Percentiles rank a stretch among this genome's conserved stretches.
These are phyloP conservation scores for Lycium barbarum DNA, from an alignment of 257 asterid genomes.

Conservation along the genomic window DNA sequence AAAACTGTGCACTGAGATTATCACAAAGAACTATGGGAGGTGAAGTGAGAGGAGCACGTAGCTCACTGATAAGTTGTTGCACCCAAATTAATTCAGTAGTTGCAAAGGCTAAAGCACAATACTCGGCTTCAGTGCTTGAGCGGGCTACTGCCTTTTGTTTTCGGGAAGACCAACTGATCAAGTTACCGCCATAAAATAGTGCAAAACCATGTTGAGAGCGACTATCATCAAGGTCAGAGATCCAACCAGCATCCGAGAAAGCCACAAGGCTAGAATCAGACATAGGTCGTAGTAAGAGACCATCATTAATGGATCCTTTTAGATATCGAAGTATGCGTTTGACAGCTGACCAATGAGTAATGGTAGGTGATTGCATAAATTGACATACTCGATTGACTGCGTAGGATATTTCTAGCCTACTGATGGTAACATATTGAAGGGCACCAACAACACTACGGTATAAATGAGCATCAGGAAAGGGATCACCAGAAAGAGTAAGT, in stretches of 20 bases:
- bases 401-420: background rate
- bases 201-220: background rate
- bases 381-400: background rate
- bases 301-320: background rate
- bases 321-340: background rate
- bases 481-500: background rate
- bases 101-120: background rate
- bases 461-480: background rate
- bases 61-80: background rate
- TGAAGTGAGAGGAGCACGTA: background rate
- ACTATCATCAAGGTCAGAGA: background rate
- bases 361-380: background rate
- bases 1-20: background rate
- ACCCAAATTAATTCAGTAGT: background rate
- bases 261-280: background rate
- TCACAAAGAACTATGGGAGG: conserved; percentile 1
- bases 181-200: background rate
- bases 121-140: background rate
- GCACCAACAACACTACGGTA: background rate
- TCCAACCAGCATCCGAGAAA: background rate
- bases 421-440: background rate
- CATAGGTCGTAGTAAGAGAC: background rate
- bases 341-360: background rate
- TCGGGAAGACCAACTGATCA: background rate
- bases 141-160: background rate